These are phyloP conservation scores for Hypoxylon cercidicola DNA, from an alignment of 495 filamentous ascomycete genomes.

Conservation along the genomic window DNA sequence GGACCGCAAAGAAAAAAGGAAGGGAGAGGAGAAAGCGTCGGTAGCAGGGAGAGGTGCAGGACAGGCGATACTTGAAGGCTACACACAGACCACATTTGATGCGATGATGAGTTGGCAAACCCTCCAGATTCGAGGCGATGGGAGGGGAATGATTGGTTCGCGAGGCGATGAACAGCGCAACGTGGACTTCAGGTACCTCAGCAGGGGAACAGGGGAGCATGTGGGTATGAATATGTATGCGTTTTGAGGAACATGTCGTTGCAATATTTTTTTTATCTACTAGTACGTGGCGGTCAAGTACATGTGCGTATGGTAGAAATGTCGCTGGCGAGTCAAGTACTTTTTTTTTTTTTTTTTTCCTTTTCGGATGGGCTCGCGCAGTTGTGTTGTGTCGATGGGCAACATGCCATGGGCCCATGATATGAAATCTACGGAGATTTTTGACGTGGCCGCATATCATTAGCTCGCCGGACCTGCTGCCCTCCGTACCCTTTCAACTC, in stretches of 20 bases:
- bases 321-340: conserved; percentile 17
- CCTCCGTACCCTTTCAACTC: conserved; percentile 39
- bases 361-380: conserved; percentile 13
- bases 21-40: conserved; percentile 29
- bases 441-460: conserved; percentile 52
- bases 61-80: conserved; percentile 48
- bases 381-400: conserved; percentile 41
- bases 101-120: conserved; percentile 58
- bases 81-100: conserved; percentile 60
- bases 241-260: conserved; percentile 26
- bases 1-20: conserved; percentile 17
- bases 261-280: not conserved
- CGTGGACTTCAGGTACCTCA: conserved; percentile 50
- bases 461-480: conserved; percentile 44
- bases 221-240: conserved; percentile 39
- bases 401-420: conserved; percentile 44
- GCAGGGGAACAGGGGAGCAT: conserved; percentile 30
- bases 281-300: conserved; percentile 2
- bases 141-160: conserved; percentile 47
- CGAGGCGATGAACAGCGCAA: conserved; percentile 44
- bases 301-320: conserved; percentile 16
- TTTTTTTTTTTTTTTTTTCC: conserved; percentile 8
- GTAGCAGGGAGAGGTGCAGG: conserved; percentile 40
- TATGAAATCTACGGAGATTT: conserved; percentile 47
- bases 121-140: conserved; percentile 47